A percentile compares a stretch with the other conserved stretches of the same genome.
Evolutionary conservation across 495 filamentous ascomycete genomes (phyloP).

Genomic region (Talaromyces thailandensis): DNA sequence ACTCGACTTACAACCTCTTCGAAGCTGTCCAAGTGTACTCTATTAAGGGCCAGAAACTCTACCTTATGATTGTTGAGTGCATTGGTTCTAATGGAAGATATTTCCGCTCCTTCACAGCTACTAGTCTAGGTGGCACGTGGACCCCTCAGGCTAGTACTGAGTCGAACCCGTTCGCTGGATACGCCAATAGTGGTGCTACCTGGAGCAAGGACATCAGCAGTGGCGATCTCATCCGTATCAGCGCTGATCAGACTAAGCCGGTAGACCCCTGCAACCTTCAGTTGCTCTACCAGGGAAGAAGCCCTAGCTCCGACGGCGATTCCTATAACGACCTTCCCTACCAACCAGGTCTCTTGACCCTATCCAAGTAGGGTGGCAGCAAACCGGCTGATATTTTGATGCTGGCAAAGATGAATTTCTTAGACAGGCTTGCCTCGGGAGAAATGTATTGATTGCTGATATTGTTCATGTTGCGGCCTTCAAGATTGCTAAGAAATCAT

Average conservation of each 20-base stretch:
- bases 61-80: conserved; percentile 57
- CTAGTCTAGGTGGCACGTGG: conserved; percentile 44
- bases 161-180: conserved; percentile 49
- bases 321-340: conserved; percentile 39
- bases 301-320: conserved; percentile 17
- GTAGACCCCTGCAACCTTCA: conserved; percentile 50
- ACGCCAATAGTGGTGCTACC: conserved; percentile 42
- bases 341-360: conserved; percentile 29
- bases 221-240: conserved; percentile 48
- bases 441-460: not conserved
- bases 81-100: conserved; percentile 49
- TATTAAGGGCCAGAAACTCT: conserved; percentile 38
- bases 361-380: not conserved
- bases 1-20: conserved; percentile 46
- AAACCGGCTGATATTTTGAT: not conserved
- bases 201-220: conserved; percentile 61
- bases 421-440: not conserved
- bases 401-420: not conserved
- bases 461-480: not conserved
- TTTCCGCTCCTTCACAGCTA: conserved; percentile 56
- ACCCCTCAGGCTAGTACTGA: conserved; percentile 42
- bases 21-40: conserved; percentile 59
- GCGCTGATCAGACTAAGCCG: conserved; percentile 46
- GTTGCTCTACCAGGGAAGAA: conserved; percentile 44
- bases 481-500: not conserved